Conservation (phyloP, 148 eudicot species). For the Drosera capensis region DNA sequence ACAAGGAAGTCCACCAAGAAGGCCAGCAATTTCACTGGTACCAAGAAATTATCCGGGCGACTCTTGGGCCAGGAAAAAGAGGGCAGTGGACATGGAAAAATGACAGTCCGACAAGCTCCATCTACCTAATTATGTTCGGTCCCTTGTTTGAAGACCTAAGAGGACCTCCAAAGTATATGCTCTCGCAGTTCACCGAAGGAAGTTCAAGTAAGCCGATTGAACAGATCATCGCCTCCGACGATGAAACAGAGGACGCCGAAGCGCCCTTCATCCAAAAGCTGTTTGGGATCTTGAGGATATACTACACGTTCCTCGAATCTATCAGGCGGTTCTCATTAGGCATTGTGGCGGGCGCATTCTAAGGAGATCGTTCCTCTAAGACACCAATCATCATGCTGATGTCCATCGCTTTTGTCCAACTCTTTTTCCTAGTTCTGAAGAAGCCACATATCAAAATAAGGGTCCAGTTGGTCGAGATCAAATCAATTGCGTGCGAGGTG, state of each 20-base stretch:
- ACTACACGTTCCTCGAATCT: conserved; percentile 70
- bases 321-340: conserved; percentile 61
- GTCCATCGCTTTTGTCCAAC: conserved; percentile 72
- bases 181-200: conserved; percentile 49
- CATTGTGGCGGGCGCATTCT: conserved; percentile 42
- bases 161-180: conserved; percentile 98
- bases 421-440: conserved; percentile 73
- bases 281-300: conserved; percentile 77
- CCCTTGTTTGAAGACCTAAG: conserved; percentile 89
- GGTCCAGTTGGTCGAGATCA: conserved; percentile 79
- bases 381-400: conserved; percentile 34
- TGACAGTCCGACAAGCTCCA: conserved; percentile 19
- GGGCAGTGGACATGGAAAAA: conserved; percentile 96
- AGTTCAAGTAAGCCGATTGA: conserved; percentile 17
- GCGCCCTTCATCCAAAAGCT: conserved; percentile 90
- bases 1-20: conserved; percentile 79
- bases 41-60: conserved; percentile 56
- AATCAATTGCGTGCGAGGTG: conserved; percentile 50
- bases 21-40: conserved; percentile 74
- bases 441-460: conserved; percentile 90
- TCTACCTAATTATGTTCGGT: conserved; percentile 37
- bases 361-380: conserved; percentile 23
- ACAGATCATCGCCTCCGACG: conserved; percentile 73
- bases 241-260: conserved; percentile 94
- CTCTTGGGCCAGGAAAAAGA: conserved; percentile 85